Conservation (phyloP, 108 stramenopile genomes). For the Cylindrotheca fusiformis region DNA sequence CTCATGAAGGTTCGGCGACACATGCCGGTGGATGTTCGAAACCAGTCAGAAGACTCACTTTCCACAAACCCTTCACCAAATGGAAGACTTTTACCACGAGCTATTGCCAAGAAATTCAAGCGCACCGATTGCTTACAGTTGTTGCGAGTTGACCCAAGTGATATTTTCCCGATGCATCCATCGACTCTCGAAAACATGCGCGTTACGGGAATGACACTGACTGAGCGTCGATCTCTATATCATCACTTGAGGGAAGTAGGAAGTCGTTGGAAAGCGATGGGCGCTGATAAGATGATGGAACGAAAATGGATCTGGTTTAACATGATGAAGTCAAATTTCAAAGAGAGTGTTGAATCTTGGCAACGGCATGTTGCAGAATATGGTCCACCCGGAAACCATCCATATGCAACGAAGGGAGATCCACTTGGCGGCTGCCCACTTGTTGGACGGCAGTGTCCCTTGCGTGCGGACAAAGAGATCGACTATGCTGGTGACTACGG, state of each 20-base stretch:
- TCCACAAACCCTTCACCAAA: slow-evolving; percentile 20
- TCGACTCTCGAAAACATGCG: slow-evolving; percentile 33
- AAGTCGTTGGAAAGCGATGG: slow-evolving; percentile 13
- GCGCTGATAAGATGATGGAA: slow-evolving; percentile 20
- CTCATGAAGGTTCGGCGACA: slow-evolving; percentile 28
- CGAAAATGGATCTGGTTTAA: slow-evolving; percentile 36
- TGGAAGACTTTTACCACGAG: slow-evolving; percentile 22
- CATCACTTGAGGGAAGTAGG: slow-evolving; percentile 24
- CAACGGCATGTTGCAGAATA: slow-evolving; percentile 25
- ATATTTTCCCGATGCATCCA: slow-evolving; percentile 31
- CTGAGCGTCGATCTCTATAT: slow-evolving; percentile 46
- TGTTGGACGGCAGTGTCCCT: slow-evolving; percentile 38
- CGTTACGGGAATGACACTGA: slow-evolving; percentile 41
- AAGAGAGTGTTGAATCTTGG: slow-evolving; percentile 15
- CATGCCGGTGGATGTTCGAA: slow-evolving; percentile 39
- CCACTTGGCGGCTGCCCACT: slow-evolving; percentile 18
- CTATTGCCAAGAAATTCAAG: slow-evolving; percentile 41
- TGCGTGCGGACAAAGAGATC: slow-evolving; percentile 21
- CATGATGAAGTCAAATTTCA: slow-evolving; percentile 36
- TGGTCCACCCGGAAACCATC: slow-evolving; percentile 30
- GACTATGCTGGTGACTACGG: slow-evolving; percentile 39
- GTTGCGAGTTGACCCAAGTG: slow-evolving; percentile 26
- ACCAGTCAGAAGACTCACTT: slow-evolving; percentile 2
- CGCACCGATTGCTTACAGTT: slow-evolving; percentile 37
- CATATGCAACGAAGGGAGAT: not conserved